Conservation (phyloP, 2,329 filamentous ascomycete genomes). For the Aspergillus cejpii region DNA sequence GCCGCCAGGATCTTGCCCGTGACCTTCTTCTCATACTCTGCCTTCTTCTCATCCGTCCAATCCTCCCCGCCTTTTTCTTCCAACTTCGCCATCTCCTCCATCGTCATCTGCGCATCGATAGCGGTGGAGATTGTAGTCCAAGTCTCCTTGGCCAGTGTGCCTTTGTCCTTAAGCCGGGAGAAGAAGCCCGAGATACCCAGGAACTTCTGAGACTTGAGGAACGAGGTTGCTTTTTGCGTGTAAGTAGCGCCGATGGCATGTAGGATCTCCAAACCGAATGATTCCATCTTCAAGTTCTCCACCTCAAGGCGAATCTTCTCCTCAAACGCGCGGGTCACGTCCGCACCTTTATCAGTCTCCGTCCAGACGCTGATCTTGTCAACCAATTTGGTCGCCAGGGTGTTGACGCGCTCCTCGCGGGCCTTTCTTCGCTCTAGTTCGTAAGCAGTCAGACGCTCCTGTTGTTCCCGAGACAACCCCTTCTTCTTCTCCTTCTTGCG, state of each 20-base stretch:
- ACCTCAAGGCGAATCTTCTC: constrained; percentile 92
- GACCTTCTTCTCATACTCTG: constrained; percentile 89
- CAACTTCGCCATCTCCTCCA: constrained; percentile 97
- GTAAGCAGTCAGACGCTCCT: constrained; percentile 80
- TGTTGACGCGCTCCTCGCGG: constrained; percentile 83
- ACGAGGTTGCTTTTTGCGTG: constrained; percentile 73
- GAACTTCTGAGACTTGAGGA: constrained; percentile 94
- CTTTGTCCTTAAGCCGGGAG: constrained; percentile 89
- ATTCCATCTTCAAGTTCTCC: constrained; percentile 99
- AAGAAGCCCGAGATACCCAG: constrained; percentile 95
- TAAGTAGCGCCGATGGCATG: constrained; percentile 93
- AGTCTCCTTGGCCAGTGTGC: constrained; percentile 91
- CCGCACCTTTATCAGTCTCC: constrained; percentile 81
- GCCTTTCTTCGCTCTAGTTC: constrained; percentile 78
- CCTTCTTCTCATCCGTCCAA: constrained; percentile 96
- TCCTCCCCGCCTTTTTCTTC: constrained; percentile 93
- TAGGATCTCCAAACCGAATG: constrained; percentile 90
- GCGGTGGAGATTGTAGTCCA: constrained; percentile 97
- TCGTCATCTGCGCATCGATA: constrained; percentile 94
- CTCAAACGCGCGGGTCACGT: constrained; percentile 83
- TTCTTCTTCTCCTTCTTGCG: constrained; percentile 85
- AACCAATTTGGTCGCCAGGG: constrained; percentile 72
- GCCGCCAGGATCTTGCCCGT: constrained; percentile 97
- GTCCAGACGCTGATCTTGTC: constrained; percentile 93
- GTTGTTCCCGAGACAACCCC: constrained; percentile 81